Evolutionary conservation across 306 rosid species (phyloP), one percentile per base, ranked within the genome.

Genomic region (Pterocarpus santalinus): DNA sequence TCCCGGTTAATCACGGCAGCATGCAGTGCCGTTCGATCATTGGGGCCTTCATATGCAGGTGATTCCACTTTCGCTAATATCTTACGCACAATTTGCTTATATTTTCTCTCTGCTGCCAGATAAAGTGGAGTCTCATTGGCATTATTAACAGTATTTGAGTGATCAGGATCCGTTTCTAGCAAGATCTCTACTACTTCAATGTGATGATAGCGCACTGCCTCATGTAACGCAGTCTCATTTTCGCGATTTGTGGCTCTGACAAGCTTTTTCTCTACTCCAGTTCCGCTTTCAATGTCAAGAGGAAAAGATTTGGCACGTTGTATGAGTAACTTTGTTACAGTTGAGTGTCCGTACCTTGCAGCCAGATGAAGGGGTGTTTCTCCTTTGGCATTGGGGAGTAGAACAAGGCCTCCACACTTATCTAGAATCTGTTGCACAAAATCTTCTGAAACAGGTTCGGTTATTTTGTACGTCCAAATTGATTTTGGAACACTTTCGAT

Each of bases 341-440:
- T 1, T 1, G 9, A 15, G 65, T 78, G 68, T 15, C 82, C 82
- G 44, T 78, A 55, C 69, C 58, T 78, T 36, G 66, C 78, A 2
- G 68, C 82, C 5, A 67, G 1, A 39, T 76, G 78, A 16, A 73
- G 67, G 22, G 35, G 56, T 2, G 69, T 74, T 58, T 74, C 79
- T 2, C 16, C 51, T 7, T 63, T 76, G 38, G 22, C 22, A 17
- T 76, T 76, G 10, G 14, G 39, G n/a, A 47, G 34, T 14, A 49
- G 34, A 35, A 35, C 38, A 22, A 76, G 52, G 10, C 10, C 12
- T 34, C 11, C 15, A 51, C 73, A 64, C 53, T n/a, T n/a, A 0
- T 14, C 0, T 2, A 78, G 56, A 33, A 83, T 78, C 14, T 9
- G 8, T 15, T 34, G 2, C 8, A 71, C 75, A 2, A 55, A 55